phyloP scores from a whole-genome alignment of 2,329 filamentous ascomycete genomes.

The Calonectria montana region DNA sequence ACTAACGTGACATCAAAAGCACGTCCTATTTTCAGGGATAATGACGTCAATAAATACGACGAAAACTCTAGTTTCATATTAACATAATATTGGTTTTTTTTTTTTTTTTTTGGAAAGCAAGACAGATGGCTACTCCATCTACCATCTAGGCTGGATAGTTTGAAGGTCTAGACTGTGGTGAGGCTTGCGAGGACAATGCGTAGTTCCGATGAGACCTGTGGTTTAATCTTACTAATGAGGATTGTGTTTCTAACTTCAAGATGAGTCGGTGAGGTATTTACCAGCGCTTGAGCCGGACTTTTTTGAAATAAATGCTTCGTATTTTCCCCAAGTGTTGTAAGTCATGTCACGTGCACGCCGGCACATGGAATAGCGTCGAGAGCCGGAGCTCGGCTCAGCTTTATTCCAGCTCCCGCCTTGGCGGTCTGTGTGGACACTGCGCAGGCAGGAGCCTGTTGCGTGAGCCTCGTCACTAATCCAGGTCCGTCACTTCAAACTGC shows the following conservation, averaged over 20 bases:
- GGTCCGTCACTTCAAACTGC: conserved; percentile 41
- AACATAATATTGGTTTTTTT: neutral
- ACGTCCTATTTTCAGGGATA: conserved; percentile 2
- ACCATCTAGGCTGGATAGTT: neutral
- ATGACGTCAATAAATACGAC: conserved; percentile 3
- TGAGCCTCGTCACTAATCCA: conserved; percentile 48
- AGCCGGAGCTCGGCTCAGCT: conserved; percentile 12
- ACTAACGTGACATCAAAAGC: neutral
- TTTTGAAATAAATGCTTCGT: neutral
- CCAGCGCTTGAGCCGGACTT: neutral
- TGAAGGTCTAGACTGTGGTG: neutral
- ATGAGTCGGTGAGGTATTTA: neutral
- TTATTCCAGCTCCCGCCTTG: conserved; percentile 32
- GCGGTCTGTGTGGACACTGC: conserved; percentile 30
- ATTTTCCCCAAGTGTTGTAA: neutral
- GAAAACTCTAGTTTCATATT: neutral
- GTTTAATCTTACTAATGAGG: neutral
- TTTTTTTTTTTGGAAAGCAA: neutral
- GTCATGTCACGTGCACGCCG: neutral
- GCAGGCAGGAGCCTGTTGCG: conserved; percentile 54
- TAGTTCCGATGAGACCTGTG: neutral
- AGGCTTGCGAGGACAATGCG: neutral
- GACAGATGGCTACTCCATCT: neutral
- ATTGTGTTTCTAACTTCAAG: neutral
- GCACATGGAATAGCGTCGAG: neutral